Base-by-base conservation (phyloP, 1,139 yeast genomes). In the Kurtzmaniella natalensis region DNA sequence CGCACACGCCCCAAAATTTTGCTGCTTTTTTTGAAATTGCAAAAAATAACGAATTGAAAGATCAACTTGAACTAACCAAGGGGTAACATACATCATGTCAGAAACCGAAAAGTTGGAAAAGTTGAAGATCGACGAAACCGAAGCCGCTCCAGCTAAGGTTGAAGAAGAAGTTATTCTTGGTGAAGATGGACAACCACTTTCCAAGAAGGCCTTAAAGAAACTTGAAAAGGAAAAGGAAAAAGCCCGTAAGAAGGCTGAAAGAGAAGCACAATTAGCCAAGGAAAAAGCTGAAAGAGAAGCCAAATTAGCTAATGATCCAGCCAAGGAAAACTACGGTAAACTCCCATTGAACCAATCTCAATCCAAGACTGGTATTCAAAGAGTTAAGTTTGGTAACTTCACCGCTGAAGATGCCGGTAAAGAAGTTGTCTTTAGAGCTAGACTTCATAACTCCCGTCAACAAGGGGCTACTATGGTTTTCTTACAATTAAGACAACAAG, bases 381-480 rank as follows among this genome's bases (percentile, higher is more conserved):
- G 96, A 61, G 60, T 71, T 42, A 59, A 74, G 47, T 67, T 92
- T 51, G 55, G 59, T 36, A 65, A 70, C 32, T 68, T 92, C 50
- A 63, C 77, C 21, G 70, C 74, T 25, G 75, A 72, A 21, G 76
- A 82, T 57, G 95, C 82, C 45, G 95, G 94, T 37, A 74, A 80
- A 52, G 77, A 78, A 45, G 85, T 92, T 39, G 70, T 83, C 19
- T 78, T 94, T 68, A 80, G 98, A 64, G 97, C 98, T 32, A 79
- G 99, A 65, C 76, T 88, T 29, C 97, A 92, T 63, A 87, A 79
- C 46, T 76, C 94, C 13, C 85, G 98, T 70, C 85, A 87, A 55
- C 96, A 92, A 62, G 95, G 96, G 61, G 95, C 95, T 51, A 88
- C 94, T 47, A 81, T 92, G 84, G 78, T 87, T 35, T 92, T 92